Evolutionary conservation across 345 rosid species (phyloP), one percentile per base, ranked within the genome.

Genomic region (Camelina sativa): DNA sequence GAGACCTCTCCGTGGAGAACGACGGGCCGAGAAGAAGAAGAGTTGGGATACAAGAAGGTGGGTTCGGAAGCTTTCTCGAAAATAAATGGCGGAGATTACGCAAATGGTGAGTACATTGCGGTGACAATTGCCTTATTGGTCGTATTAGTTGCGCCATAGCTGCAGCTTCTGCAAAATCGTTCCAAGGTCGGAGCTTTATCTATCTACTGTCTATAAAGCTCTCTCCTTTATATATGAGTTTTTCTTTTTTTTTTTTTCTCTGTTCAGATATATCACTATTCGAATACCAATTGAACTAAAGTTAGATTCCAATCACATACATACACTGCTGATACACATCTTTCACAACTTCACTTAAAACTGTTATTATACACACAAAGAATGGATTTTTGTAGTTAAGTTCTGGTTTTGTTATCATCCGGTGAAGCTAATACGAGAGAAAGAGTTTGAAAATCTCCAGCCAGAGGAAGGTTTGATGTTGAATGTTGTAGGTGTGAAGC

Each of bases 361-460:
- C 52, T 57, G 67, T 48, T 57, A 67, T 48, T 66, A 58, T 34
- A 71, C 53, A 67, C 30, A 40, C 68, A 75, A 28, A 65, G 28
- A 11, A 40, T 10, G 2, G 1, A 6, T 4, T 4, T 40, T 11
- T 53, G 56, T 15, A 16, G 10, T 28, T 2, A 43, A 4, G 12
- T 30, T 28, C 17, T 54, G 23, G 1, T 40, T 72, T 67, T 35
- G 7, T 61, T 17, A 50, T 67, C 64, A 51, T 61, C 75, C 53
- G 16, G 72, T 71, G 52, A 75, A 58, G 72, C 69, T 75, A 75
- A 75, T 40, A 70, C 73, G 71, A 62, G 67, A 67, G 88, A 78
- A 60, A 34, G 93, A 61, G 64, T 80, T 51, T 54, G 76, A 68
- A 43, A 78, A 80, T 67, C 76, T 84, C 97, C 94, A 87, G 82